Evolutionary conservation across 805 yeast genomes (phyloP).

Genomic region (Candida yuanshanica): DNA sequence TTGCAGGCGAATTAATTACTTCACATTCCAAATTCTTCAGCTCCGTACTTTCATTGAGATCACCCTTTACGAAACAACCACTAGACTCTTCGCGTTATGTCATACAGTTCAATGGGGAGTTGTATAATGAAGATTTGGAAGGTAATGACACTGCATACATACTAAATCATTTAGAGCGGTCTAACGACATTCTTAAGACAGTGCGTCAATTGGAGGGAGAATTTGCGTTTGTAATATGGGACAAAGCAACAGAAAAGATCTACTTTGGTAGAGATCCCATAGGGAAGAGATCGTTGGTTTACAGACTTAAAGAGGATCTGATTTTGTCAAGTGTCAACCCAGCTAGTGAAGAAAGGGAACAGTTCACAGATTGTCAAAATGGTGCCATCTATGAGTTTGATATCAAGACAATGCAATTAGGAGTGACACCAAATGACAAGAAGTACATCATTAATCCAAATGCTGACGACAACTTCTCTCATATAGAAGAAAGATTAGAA

Average conservation of each 20-base stretch:
- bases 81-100: conserved; percentile 31
- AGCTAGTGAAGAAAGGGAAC: conserved; percentile 17
- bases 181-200: conserved; percentile 29
- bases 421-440: conserved; percentile 6
- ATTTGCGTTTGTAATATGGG: conserved; percentile 60
- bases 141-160: conserved; percentile 64
- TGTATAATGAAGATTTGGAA: conserved; percentile 56
- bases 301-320: conserved; percentile 31
- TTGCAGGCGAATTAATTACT: conserved; percentile 25
- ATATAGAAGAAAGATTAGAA: conserved; percentile 9
- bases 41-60: conserved; percentile 74
- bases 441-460: conserved; percentile 17
- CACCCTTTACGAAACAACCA: conserved; percentile 80
- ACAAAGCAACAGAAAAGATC: conserved; percentile 32
- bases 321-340: conserved; percentile 45
- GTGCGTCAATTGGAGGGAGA: conserved; percentile 65
- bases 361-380: conserved; percentile 49
- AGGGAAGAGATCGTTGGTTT: conserved; percentile 77
- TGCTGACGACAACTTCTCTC: conserved; percentile 16
- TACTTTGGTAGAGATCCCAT: conserved; percentile 81
- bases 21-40: conserved; percentile 22
- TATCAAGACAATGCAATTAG: conserved; percentile 16
- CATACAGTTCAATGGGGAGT: conserved; percentile 87
- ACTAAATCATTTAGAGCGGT: conserved; percentile 28
- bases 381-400: conserved; percentile 45